Evolutionary conservation across 1,284 basidiomycete genomes (phyloP).

Genomic region (Vanrija humicola): DNA sequence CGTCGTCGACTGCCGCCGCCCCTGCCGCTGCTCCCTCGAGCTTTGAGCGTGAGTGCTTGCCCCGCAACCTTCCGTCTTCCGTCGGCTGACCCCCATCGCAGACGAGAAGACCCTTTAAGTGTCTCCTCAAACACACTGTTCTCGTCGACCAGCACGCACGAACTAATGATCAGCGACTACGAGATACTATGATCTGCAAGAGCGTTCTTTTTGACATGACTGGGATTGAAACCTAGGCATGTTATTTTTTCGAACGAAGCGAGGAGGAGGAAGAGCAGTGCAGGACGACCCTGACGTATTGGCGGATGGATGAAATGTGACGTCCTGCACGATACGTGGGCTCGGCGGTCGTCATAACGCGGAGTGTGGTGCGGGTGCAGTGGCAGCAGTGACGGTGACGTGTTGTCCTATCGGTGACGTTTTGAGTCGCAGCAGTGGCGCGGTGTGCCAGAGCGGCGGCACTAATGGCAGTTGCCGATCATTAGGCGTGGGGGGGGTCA

Average conservation of each 20-base stretch:
- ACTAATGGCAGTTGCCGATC: too few species aligned
- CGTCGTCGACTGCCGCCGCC: constrained; percentile 1
- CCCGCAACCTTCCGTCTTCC: not conserved
- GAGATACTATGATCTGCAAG: constrained; percentile 9
- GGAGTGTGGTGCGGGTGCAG: not conserved
- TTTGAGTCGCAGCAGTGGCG: too few species aligned
- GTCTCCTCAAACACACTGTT: too few species aligned
- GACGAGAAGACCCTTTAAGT: constrained; percentile 41
- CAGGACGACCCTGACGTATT: not conserved
- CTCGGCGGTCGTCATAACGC: too few species aligned
- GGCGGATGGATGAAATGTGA: constrained; percentile 3
- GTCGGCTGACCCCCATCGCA: constrained; percentile 5
- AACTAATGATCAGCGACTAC: constrained; percentile 13
- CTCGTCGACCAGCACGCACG: too few species aligned
- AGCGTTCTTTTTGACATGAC: not conserved
- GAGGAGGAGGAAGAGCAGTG: not conserved
- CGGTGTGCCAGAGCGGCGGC: too few species aligned
- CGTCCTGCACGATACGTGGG: not conserved
- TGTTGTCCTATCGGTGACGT: too few species aligned
- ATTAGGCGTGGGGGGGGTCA: too few species aligned
- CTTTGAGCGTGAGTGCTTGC: constrained; percentile 37
- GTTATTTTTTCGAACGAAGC: not conserved
- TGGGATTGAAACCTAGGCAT: not conserved
- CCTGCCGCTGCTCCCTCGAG: constrained; percentile 39
- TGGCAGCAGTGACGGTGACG: too few species aligned